phyloP scores from a whole-genome alignment of 441 rosid species.

The Manihot esculenta region DNA sequence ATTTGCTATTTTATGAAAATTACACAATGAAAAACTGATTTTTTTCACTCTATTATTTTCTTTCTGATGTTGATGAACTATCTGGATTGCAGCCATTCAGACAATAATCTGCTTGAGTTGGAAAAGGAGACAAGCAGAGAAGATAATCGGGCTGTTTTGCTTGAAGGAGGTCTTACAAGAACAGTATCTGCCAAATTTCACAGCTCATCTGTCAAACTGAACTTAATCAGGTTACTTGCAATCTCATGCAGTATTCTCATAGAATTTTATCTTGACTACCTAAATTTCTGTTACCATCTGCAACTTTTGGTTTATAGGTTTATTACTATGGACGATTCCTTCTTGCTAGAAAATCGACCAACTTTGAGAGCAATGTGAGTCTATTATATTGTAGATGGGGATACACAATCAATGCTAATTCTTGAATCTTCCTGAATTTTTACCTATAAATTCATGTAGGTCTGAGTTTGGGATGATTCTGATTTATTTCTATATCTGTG shows the following conservation, averaged over 20 bases:
- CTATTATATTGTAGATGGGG: conserved; percentile 4
- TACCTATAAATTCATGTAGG: conserved; percentile 42
- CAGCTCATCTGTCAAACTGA: conserved; percentile 57
- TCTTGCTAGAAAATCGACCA: conserved; percentile 88
- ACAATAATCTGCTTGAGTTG: conserved; percentile 76
- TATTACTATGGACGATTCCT: conserved; percentile 81
- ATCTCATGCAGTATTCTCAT: conserved; percentile 1
- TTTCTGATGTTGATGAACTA: conserved; percentile 17
- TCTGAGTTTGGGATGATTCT: conserved; percentile 84
- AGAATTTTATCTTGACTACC: conserved; percentile 13
- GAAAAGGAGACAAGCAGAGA: conserved; percentile 63
- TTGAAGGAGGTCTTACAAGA: conserved; percentile 90
- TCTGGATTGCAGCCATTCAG: conserved; percentile 71
- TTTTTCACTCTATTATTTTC: not conserved
- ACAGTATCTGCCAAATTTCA: conserved; percentile 66
- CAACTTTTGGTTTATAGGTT: conserved; percentile 50
- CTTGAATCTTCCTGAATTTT: conserved; percentile 8
- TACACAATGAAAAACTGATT: not conserved
- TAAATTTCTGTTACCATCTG: conserved; percentile 24
- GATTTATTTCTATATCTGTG: conserved; percentile 71
- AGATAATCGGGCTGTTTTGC: conserved; percentile 79
- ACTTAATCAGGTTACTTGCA: conserved; percentile 64
- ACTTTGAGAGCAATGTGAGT: conserved; percentile 89
- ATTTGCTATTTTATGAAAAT: not conserved
- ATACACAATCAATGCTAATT: not conserved